Evolutionary conservation across 2,329 filamentous ascomycete species (phyloP), one percentile per base, ranked within the genome.

Genomic region (Claviceps sorghi): DNA sequence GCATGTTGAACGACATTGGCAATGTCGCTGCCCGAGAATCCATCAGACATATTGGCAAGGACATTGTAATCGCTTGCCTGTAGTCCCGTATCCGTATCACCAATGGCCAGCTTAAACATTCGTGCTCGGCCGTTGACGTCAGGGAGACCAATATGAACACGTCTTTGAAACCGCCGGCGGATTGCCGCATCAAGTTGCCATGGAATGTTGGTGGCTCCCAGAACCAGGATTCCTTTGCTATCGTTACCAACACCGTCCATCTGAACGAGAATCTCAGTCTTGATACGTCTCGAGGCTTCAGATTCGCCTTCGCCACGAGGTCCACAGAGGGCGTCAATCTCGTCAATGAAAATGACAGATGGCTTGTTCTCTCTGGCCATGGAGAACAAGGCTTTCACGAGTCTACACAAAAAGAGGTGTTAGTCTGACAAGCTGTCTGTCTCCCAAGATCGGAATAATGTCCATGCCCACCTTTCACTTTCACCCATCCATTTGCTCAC

Each of bases 401-500:
- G 78, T 63, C 89, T 94, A 8, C 46, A 32, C 17, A 43, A 49
- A 17, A 13, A 6, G 17, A 4, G 36, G 6, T 4, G 56, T 67
- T 56, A 67, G 61, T 46, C 41, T 40, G 29, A 7, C 6, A 26
- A 11, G 32, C 4, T 5, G 32, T 57, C 17, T 53, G 34, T 34
- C 30, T 30, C n/a, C 17, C n/a, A 10, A 19, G 21, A 48, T 26
- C 5, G 19, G 13, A 9, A 34, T 15, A 9, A 34, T 15, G 29
- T 19, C 19, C 30, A 17, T 19, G 34, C 65, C 55, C 72, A 94
- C 88, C 89, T 82, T 80, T 98, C 93, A 75, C 87, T 94, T 71
- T 98, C 93, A 73, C 93, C 93, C 93, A 98, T 98, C 93, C 93
- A 98, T 67, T 98, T 98, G 68, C 88, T 95, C 55, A 98, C 93